Conservation (phyloP, 225 moss, liverwort and hornwort species). For the Bryum argenteum region DNA sequence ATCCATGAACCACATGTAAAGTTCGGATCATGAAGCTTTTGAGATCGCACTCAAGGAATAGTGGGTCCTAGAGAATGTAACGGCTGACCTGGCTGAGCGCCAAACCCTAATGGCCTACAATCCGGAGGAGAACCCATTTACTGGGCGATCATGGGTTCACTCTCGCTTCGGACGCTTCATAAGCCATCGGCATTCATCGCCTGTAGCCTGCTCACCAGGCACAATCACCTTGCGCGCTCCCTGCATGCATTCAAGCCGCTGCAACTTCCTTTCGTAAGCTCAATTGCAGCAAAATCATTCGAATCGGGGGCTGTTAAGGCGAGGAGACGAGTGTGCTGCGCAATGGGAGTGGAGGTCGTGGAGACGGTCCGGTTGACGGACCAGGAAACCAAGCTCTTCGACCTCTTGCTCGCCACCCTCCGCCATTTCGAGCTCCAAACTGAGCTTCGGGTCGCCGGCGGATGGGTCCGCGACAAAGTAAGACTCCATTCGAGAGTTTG, state of each 20-base stretch:
- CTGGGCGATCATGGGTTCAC: slow-evolving; percentile 10
- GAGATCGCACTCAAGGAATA: too few species aligned
- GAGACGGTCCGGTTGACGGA: slow-evolving; percentile 65
- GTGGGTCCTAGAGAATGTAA: slow-evolving; percentile 13
- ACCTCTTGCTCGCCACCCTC: slow-evolving; percentile 62
- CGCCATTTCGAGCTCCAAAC: slow-evolving; percentile 64
- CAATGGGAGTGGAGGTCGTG: slow-evolving; percentile 54
- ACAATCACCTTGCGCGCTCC: background rate
- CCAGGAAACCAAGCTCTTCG: slow-evolving; percentile 68
- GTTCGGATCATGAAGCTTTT: too few species aligned
- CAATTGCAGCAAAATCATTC: background rate
- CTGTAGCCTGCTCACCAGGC: background rate
- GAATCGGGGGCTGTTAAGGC: background rate
- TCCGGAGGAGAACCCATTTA: background rate
- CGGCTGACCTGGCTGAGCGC: slow-evolving; percentile 38
- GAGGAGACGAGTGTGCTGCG: slow-evolving; percentile 17
- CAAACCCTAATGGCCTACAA: slow-evolving; percentile 34
- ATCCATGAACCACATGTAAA: too few species aligned
- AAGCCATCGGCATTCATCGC: background rate
- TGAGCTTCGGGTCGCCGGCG: slow-evolving; percentile 88
- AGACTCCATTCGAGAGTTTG: background rate
- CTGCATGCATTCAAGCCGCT: background rate
- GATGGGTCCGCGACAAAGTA: slow-evolving; percentile 98
- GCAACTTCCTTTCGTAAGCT: background rate
- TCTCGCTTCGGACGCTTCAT: slow-evolving; percentile 16